A percentile compares a stretch with the other conserved stretches of the same genome.
phyloP scores from a whole-genome alignment of 306 rosid species.

The Canavalia gladiata region DNA sequence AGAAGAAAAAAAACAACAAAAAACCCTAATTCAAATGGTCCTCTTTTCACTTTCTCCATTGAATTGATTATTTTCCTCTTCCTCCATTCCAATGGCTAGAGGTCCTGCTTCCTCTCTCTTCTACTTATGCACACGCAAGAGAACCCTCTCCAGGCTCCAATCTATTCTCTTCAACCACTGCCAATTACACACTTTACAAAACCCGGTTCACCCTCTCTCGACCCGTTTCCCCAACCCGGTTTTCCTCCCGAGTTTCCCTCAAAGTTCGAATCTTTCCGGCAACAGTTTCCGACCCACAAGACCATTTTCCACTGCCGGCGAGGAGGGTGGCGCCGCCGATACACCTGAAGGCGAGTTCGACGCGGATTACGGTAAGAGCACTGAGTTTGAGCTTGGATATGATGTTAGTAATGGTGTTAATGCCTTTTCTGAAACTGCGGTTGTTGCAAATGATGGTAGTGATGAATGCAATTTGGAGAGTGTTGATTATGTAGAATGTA shows the following conservation, averaged over 20 bases:
- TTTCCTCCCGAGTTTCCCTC: constrained; percentile 16
- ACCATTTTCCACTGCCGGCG: constrained; percentile 54
- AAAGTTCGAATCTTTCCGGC: constrained; percentile 45
- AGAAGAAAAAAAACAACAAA: neutral
- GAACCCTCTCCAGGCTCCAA: constrained; percentile 53
- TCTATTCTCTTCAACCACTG: constrained; percentile 44
- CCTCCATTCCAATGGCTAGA: constrained; percentile 65
- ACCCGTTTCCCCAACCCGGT: constrained; percentile 44
- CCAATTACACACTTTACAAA: constrained; percentile 38
- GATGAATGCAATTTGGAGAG: constrained; percentile 39
- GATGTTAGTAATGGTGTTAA: constrained; percentile 41
- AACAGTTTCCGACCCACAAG: constrained; percentile 37
- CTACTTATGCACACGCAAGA: constrained; percentile 57
- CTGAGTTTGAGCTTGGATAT: constrained; percentile 48
- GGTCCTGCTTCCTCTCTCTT: constrained; percentile 62
- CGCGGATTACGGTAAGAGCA: constrained; percentile 59
- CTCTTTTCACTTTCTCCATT: neutral
- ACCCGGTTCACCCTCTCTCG: constrained; percentile 48
- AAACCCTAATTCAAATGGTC: constrained; percentile 24
- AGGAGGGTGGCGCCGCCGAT: constrained; percentile 5
- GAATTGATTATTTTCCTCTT: constrained; percentile 13
- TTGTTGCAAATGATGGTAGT: constrained; percentile 44
- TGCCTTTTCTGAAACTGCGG: constrained; percentile 43
- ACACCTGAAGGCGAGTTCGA: constrained; percentile 50
- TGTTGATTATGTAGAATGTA: constrained; percentile 48